phyloP scores from a whole-genome alignment of 1,284 basidiomycete species.

The Sporisorium exsertum region DNA sequence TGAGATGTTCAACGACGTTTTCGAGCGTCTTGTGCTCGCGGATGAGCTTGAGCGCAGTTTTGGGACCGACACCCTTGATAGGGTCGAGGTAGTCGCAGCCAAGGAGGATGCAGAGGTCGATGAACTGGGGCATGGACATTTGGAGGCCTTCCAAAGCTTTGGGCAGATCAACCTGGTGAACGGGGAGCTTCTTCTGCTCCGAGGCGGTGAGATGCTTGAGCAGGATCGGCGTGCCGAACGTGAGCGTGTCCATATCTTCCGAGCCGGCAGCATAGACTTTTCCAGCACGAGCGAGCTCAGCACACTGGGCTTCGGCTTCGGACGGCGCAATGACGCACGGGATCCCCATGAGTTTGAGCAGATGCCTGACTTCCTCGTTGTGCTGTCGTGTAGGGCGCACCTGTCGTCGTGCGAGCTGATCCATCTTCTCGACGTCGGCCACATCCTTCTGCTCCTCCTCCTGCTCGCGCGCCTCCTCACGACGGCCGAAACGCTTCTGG shows the following conservation, averaged over 20 bases:
- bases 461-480: constrained; percentile 92
- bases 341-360: constrained; percentile 95
- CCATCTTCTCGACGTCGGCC: constrained; percentile 82
- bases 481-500: constrained; percentile 87
- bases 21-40: constrained; percentile 86
- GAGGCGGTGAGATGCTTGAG: constrained; percentile 97
- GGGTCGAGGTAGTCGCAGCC: constrained; percentile 99
- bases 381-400: constrained; percentile 96
- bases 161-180: constrained; percentile 87
- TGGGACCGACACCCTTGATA: constrained; percentile 93
- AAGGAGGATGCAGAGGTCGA: constrained; percentile 94
- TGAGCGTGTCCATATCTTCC: constrained; percentile 99
- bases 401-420: constrained; percentile 87
- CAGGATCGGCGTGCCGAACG: constrained; percentile 90
- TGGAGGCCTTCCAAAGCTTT: constrained; percentile 86
- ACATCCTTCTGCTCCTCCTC: constrained; percentile 97
- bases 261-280: constrained; percentile 97
- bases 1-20: constrained; percentile 82
- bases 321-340: constrained; percentile 88
- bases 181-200: constrained; percentile 98
- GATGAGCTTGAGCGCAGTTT: constrained; percentile 92
- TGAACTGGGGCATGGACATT: constrained; percentile 94
- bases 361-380: constrained; percentile 91
- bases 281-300: constrained; percentile 92
- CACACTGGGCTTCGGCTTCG: constrained; percentile 98